Percentiles rank a stretch among this genome's conserved stretches.
phyloP scores from a whole-genome alignment of 2,329 filamentous ascomycete species.

The Metarhizium robertsii region DNA sequence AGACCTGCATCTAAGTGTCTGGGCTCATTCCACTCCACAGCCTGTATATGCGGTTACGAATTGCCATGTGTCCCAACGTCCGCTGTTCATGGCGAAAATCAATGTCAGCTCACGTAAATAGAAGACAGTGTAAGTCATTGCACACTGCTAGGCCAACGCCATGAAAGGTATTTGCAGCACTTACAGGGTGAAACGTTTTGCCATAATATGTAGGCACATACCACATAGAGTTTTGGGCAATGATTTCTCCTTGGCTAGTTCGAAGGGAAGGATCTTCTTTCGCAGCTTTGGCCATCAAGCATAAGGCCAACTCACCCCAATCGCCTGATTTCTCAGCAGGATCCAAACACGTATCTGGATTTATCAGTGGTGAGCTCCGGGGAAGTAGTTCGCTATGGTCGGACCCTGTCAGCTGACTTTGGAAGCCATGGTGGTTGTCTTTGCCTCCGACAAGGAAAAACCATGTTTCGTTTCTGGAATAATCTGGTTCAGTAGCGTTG shows the following conservation, averaged over 20 bases:
- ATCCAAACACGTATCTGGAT: conserved; percentile 26
- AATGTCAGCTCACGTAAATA: background rate
- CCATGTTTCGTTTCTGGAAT: conserved; percentile 33
- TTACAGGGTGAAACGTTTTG: conserved; percentile 35
- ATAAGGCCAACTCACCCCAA: conserved; percentile 33
- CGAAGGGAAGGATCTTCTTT: conserved; percentile 24
- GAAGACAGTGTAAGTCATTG: background rate
- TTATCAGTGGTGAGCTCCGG: conserved; percentile 22
- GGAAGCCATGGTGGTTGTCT: conserved; percentile 22
- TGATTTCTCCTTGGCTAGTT: conserved; percentile 15
- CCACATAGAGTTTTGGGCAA: conserved; percentile 30
- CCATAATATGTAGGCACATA: conserved; percentile 37
- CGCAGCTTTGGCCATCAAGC: conserved; percentile 33
- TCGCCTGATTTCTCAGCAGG: conserved; percentile 26
- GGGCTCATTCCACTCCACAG: conserved; percentile 9
- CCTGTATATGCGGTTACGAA: conserved; percentile 18
- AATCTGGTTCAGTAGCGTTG: conserved; percentile 32
- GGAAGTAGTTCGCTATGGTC: conserved; percentile 12
- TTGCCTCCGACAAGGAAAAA: conserved; percentile 37
- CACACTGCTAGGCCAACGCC: background rate
- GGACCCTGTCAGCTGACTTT: background rate
- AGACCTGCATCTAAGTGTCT: background rate
- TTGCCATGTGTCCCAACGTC: conserved; percentile 27
- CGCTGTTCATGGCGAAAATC: conserved; percentile 13
- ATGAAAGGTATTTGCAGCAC: conserved; percentile 5